Evolutionary conservation across 2,329 filamentous ascomycete genomes (phyloP).

Genomic region (Bimuria novae-zelandiae): DNA sequence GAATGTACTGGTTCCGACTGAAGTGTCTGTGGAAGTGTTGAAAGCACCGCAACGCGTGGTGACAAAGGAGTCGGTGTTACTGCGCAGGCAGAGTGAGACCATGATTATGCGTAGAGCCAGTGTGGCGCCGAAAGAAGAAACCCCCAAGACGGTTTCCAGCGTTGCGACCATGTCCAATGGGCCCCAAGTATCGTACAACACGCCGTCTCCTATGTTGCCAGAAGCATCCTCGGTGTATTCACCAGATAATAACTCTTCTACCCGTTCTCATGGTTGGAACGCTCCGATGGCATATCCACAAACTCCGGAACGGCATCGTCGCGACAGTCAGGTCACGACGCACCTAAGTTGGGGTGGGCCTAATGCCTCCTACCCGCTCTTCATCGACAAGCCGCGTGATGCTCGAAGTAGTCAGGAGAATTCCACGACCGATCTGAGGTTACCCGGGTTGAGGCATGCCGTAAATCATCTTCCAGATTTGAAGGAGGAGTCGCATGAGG

Average conservation of each 20-base stretch:
- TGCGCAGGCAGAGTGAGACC: slow-evolving; percentile 4
- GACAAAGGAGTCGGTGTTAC: slow-evolving; percentile 13
- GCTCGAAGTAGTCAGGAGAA: slow-evolving; percentile 26
- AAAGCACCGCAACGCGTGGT: slow-evolving; percentile 19
- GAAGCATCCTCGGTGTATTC: slow-evolving; percentile 34
- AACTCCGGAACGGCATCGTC: slow-evolving; percentile 19
- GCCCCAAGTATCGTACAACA: slow-evolving; percentile 22
- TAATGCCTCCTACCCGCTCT: slow-evolving; percentile 16
- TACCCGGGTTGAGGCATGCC: slow-evolving; percentile 32
- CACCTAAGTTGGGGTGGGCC: slow-evolving; percentile 38
- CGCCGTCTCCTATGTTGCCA: slow-evolving; percentile 13
- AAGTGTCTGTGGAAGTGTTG: slow-evolving; percentile 5
- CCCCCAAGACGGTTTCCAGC: slow-evolving; percentile 8
- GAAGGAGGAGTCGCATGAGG: slow-evolving; percentile 55
- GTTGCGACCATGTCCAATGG: slow-evolving; percentile 2
- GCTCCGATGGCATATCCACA: slow-evolving; percentile 18
- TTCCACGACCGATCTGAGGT: slow-evolving; percentile 40
- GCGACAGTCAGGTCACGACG: slow-evolving; percentile 43
- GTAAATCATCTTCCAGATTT: slow-evolving; percentile 49
- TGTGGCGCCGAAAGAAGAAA: slow-evolving; percentile 6
- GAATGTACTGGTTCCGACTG: not conserved
- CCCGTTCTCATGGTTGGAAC: slow-evolving; percentile 15
- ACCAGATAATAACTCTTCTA: slow-evolving; percentile 23
- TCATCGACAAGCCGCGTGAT: slow-evolving; percentile 16
- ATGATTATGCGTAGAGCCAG: not conserved